Evolutionary conservation across 129 eudicot species (phyloP).

Genomic region (Flaveria linearis): DNA sequence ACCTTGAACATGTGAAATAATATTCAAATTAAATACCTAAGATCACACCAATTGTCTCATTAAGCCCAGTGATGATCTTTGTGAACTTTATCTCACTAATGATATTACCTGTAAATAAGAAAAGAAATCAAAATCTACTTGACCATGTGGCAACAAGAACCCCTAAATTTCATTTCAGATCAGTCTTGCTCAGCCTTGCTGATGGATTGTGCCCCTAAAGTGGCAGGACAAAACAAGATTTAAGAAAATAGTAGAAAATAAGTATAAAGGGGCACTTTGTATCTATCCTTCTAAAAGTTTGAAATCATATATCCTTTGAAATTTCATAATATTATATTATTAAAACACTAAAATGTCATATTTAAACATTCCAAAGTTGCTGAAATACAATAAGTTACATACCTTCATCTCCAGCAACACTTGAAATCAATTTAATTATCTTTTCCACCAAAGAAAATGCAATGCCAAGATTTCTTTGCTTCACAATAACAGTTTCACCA

Average conservation of each 20-base stretch:
- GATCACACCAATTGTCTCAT: constrained; percentile 75
- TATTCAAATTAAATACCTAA: constrained; percentile 44
- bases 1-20: background rate
- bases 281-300: background rate
- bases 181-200: constrained; percentile 5
- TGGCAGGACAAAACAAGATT: background rate
- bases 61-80: constrained; percentile 76
- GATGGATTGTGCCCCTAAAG: background rate
- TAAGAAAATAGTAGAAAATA: background rate
- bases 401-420: too few species aligned
- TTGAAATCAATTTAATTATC: constrained; percentile 72
- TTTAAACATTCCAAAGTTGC: background rate
- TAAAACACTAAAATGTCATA: background rate
- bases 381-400: background rate
- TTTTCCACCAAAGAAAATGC: constrained; percentile 76
- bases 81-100: constrained; percentile 59
- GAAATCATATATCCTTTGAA: background rate
- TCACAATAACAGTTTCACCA: constrained; percentile 41
- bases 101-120: constrained; percentile 40
- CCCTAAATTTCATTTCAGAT: constrained; percentile 1
- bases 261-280: background rate
- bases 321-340: background rate
- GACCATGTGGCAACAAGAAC: constrained; percentile 4
- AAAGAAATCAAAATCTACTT: background rate
- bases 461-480: constrained; percentile 67